These are phyloP conservation scores for Rhodotorula paludigena DNA, from an alignment of 768 basidiomycete genomes.

Conservation along the genomic window DNA sequence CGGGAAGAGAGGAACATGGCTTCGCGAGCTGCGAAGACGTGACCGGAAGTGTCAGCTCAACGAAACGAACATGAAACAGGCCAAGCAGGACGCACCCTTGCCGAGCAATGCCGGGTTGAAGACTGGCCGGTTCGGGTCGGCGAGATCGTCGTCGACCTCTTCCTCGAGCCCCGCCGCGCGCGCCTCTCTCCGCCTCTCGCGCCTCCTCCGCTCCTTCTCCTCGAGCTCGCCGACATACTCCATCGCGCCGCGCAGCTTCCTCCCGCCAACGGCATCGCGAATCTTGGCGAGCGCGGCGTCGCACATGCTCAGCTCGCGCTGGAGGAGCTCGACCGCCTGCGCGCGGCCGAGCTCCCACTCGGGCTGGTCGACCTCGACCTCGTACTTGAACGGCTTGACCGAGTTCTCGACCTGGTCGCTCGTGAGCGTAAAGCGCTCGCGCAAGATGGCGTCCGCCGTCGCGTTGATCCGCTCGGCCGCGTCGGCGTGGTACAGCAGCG, in stretches of 20 bases:
- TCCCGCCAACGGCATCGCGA: conserved; percentile 78
- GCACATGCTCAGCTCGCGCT: conserved; percentile 76
- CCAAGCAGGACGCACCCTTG: conserved; percentile 63
- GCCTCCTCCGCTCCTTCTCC: conserved; percentile 54
- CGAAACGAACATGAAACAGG: not conserved
- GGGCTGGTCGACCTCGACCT: conserved; percentile 83
- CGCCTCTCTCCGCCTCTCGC: conserved; percentile 33
- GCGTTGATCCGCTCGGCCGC: conserved; percentile 84
- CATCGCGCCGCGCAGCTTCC: conserved; percentile 70
- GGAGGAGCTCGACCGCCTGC: conserved; percentile 69
- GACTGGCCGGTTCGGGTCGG: conserved; percentile 55
- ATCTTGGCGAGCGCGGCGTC: conserved; percentile 83
- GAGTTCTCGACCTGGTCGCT: conserved; percentile 98
- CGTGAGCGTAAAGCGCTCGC: conserved; percentile 89
- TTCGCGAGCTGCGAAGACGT: conserved; percentile 64
- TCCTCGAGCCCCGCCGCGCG: conserved; percentile 38
- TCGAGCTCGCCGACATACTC: conserved; percentile 76
- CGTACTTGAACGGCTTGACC: conserved; percentile 99
- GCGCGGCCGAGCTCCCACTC: conserved; percentile 87
- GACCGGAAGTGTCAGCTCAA: conserved; percentile 16
- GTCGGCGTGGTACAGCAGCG: conserved; percentile 82
- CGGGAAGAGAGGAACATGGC: conserved; percentile 84
- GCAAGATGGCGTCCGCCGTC: conserved; percentile 85
- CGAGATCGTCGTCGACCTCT: conserved; percentile 53
- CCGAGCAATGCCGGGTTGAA: conserved; percentile 86